phyloP scores from a whole-genome alignment of 1,284 basidiomycete species.

The Cryptococcus sp. region DNA sequence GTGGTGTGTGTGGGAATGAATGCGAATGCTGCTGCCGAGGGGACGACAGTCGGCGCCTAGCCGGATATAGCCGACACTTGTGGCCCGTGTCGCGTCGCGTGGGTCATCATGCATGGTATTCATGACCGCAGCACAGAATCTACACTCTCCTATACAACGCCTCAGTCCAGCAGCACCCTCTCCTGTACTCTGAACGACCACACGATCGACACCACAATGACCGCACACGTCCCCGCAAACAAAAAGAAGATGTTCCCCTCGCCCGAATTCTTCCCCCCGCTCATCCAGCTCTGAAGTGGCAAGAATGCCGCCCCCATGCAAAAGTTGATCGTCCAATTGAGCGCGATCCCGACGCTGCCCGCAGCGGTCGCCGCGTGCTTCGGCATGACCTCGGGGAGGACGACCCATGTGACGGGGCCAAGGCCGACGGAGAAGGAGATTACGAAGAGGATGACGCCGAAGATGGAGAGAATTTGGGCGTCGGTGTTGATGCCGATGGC shows the following conservation, averaged over 20 bases:
- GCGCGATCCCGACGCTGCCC: conserved; percentile 32
- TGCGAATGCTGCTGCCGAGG: too few relatives aligned
- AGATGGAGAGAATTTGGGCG: conserved; percentile 17
- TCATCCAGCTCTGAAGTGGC: conserved; percentile 34
- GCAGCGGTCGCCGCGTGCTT: conserved; percentile 34
- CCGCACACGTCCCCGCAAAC: conserved; percentile 23
- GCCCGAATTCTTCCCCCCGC: conserved; percentile 16
- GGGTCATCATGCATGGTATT: too few relatives aligned
- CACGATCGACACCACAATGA: conserved; percentile 14
- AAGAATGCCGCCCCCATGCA: conserved; percentile 35
- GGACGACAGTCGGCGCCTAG: too few relatives aligned
- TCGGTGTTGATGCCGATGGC: conserved; percentile 35
- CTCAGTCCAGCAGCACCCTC: conserved; percentile 1
- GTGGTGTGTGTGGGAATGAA: too few relatives aligned
- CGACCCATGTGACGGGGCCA: conserved; percentile 45
- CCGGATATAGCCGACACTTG: too few relatives aligned
- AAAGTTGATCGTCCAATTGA: conserved; percentile 43
- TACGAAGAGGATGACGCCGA: conserved; percentile 35
- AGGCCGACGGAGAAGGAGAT: conserved; percentile 36
- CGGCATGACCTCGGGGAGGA: conserved; percentile 40
- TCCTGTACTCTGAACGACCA: conserved; percentile 10
- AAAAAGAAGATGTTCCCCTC: conserved; percentile 44
- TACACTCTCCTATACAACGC: not conserved
- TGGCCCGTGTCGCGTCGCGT: too few relatives aligned
- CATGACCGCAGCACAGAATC: not conserved